Percentiles rank a stretch among this genome's conserved stretches.
These are phyloP conservation scores for Fusarium floridanum DNA, from an alignment of 2,329 filamentous ascomycete genomes.

Conservation along the genomic window DNA sequence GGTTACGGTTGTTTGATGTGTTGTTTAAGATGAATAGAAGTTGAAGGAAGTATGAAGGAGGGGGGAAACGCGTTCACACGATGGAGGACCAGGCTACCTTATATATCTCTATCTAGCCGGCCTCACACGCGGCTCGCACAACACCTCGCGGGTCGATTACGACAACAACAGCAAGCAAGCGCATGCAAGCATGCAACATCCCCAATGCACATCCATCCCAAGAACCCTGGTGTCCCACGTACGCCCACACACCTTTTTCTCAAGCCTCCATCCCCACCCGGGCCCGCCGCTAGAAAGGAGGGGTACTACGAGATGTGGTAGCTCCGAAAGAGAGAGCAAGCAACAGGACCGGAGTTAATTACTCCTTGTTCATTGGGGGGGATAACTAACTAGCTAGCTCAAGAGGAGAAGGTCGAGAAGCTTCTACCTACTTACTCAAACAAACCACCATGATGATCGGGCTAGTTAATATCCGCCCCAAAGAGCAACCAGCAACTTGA, in stretches of 20 bases:
- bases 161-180: background rate
- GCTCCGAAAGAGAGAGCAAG: conserved; percentile 18
- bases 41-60: background rate
- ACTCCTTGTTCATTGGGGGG: background rate
- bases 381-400: conserved; percentile 4
- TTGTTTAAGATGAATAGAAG: background rate
- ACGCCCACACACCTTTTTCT: background rate
- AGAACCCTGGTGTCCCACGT: conserved; percentile 35
- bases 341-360: background rate
- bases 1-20: conserved; percentile 24
- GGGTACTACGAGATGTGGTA: conserved; percentile 18
- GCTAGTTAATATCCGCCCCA: background rate
- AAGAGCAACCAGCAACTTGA: conserved; percentile 3
- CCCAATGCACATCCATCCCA: conserved; percentile 1
- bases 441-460: background rate
- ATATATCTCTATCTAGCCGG: conserved; percentile 26
- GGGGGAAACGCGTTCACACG: background rate
- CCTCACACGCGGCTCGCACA: conserved; percentile 7
- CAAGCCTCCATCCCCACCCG: conserved; percentile 12
- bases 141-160: conserved; percentile 10
- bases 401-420: conserved; percentile 26
- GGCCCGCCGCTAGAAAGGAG: conserved; percentile 11
- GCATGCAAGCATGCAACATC: conserved; percentile 2
- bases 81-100: background rate
- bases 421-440: conserved; percentile 14